Percentiles rank a stretch among this genome's conserved stretches.
These are phyloP conservation scores for Chrysopogon serrulatus DNA, from an alignment of 176 grass and related monocot genomes.

Conservation along the genomic window DNA sequence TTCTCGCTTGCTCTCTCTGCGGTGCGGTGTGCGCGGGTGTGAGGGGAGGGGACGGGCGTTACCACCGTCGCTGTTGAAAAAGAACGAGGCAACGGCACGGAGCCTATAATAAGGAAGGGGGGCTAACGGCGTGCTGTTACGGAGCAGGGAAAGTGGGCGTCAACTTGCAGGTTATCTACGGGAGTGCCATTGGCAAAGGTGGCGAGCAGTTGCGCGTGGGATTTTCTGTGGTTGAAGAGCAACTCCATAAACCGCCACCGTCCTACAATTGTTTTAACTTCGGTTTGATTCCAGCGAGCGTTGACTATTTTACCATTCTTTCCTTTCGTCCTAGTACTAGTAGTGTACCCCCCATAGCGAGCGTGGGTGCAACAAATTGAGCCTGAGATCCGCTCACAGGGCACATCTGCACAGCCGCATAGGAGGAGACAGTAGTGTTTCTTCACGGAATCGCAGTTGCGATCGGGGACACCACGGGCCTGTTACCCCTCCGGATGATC, in stretches of 20 bases:
- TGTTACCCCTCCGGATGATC: too few species aligned
- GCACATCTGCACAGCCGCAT: too few species aligned
- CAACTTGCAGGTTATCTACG: background rate
- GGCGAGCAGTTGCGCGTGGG: background rate
- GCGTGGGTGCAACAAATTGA: background rate
- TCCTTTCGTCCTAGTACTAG: too few species aligned
- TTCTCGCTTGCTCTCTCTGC: background rate
- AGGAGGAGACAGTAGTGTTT: background rate
- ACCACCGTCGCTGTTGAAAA: conserved; percentile 24
- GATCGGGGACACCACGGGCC: background rate
- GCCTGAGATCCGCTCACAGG: background rate
- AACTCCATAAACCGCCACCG: background rate
- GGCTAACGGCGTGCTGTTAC: conserved; percentile 33
- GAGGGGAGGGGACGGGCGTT: background rate
- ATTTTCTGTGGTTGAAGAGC: conserved; percentile 11
- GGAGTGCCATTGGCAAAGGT: background rate
- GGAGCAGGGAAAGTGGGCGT: background rate
- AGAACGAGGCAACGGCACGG: background rate
- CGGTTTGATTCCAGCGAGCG: background rate
- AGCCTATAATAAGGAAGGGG: conserved; percentile 17
- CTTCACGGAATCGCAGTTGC: background rate
- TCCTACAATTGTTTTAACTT: too few species aligned
- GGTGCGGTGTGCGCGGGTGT: background rate
- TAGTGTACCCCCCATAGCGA: too few species aligned
- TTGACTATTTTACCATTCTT: background rate